Conservation (phyloP, 805 yeast species). For the Wickerhamiella kazuoi region DNA sequence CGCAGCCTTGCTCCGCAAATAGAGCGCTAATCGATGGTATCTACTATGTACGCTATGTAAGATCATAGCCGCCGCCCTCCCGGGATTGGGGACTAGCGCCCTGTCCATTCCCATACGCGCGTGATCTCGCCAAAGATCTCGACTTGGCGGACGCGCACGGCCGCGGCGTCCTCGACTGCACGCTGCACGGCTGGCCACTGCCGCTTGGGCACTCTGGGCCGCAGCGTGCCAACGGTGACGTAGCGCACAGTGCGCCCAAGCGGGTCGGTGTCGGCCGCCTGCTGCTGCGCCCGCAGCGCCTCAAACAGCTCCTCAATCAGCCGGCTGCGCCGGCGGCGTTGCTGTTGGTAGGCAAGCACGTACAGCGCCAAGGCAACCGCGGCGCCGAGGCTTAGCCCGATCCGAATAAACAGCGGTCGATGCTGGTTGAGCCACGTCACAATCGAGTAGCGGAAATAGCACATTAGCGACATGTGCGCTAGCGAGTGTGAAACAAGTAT, state of each 20-base stretch:
- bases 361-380: neutral
- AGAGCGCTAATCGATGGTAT: too few species aligned
- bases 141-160: constrained; percentile 40
- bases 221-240: constrained; percentile 8
- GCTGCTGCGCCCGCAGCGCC: constrained; percentile 7
- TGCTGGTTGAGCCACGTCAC: constrained; percentile 8
- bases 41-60: too few species aligned
- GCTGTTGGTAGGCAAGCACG: neutral
- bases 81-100: too few species aligned
- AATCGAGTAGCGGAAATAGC: constrained; percentile 8
- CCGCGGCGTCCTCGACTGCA: constrained; percentile 46
- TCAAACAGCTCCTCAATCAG: constrained; percentile 5
- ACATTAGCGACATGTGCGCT: constrained; percentile 7
- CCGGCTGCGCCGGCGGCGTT: neutral
- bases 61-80: too few species aligned
- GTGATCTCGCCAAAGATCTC: constrained; percentile 79
- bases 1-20: too few species aligned
- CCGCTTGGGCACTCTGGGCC: constrained; percentile 4
- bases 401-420: constrained; percentile 1
- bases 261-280: constrained; percentile 9
- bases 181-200: constrained; percentile 44
- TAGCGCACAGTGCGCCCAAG: constrained; percentile 8
- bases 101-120: constrained; percentile 70
- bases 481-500: constrained; percentile 9
- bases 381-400: neutral